Base-by-base conservation (phyloP, 495 filamentous ascomycete genomes). In the Cetradonia linearis region DNA sequence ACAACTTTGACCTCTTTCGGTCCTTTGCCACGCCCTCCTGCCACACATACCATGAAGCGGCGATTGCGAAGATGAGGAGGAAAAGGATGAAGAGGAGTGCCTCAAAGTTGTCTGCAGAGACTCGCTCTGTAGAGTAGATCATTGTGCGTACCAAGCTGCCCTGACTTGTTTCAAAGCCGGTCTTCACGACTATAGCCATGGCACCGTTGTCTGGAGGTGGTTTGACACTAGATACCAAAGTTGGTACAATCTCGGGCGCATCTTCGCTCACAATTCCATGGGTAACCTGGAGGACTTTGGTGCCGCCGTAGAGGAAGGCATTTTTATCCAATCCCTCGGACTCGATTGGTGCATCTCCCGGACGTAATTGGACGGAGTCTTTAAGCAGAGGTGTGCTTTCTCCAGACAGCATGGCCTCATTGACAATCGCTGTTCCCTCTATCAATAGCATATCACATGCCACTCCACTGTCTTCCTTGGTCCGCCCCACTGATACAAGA, bases 1-100 rank as follows among this genome's bases (percentile, higher is more conserved):
- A 81, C 34, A 99, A 81, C 80, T 99, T 99, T 25, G 90, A 96
- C 60, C 93, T 84, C 78, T 97, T 96, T 67, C 93, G 85, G 70
- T 97, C 92, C 75, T 86, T 86, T 58, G 79, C 73, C 40, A 97
- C 91, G 74, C 93, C 93, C 72, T 99, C 92, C 61, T 90, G 83
- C 93, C 93, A 99, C 53, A 99, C 93, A 70, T 99, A 99, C 93
- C 94, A 97, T n/a, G 92, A 94, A 36, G 93, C 93, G 58, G 93
- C 93, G 70, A 99, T 79, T 64, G 93, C 93, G 75, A 99, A 99
- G 66, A 96, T 81, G 53, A 95, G 80, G 6, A 99, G 80, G 77
- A 99, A 99, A 52, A 97, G 78, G 64, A 99, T 99, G 76, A 99
- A 99, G 37, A 95, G 73, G 16, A 99, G 74, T 4, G 93, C 93